Conservation (phyloP, 306 rosid genomes). For the Alnus glutinosa region DNA sequence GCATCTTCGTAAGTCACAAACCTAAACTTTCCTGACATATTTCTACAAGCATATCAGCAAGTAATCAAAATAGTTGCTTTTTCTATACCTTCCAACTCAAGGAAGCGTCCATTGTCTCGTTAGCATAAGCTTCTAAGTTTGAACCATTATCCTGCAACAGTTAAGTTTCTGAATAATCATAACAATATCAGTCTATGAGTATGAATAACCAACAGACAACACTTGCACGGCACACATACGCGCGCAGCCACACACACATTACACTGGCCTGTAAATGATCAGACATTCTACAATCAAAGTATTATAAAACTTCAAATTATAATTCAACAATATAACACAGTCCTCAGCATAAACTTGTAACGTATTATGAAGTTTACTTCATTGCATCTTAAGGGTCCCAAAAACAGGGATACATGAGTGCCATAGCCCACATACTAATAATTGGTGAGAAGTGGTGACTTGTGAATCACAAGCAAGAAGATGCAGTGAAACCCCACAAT, state of each 20-base stretch:
- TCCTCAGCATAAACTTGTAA: background rate
- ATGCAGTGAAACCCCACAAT: background rate
- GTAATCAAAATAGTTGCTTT: background rate
- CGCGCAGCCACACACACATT: background rate
- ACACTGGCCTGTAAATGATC: background rate
- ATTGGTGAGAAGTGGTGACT: background rate
- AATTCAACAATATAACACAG: no score
- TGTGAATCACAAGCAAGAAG: background rate
- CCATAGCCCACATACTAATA: background rate
- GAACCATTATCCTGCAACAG: constrained; percentile 55
- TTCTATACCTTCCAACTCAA: constrained; percentile 56
- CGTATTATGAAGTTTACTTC: background rate
- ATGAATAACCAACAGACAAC: background rate
- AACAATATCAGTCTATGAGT: background rate
- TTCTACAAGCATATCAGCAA: background rate
- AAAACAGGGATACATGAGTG: background rate
- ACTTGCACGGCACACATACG: background rate
- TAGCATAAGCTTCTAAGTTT: constrained; percentile 38
- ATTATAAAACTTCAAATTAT: no score
- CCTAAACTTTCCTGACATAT: background rate
- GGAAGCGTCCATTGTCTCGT: constrained; percentile 43
- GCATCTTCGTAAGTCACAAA: background rate
- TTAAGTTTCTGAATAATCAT: background rate
- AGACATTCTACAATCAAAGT: background rate
- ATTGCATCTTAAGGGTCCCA: background rate